Percentiles rank a stretch among this genome's conserved stretches.
phyloP scores from a whole-genome alignment of 208 protist genomes.

The Strigomonas culicis region DNA sequence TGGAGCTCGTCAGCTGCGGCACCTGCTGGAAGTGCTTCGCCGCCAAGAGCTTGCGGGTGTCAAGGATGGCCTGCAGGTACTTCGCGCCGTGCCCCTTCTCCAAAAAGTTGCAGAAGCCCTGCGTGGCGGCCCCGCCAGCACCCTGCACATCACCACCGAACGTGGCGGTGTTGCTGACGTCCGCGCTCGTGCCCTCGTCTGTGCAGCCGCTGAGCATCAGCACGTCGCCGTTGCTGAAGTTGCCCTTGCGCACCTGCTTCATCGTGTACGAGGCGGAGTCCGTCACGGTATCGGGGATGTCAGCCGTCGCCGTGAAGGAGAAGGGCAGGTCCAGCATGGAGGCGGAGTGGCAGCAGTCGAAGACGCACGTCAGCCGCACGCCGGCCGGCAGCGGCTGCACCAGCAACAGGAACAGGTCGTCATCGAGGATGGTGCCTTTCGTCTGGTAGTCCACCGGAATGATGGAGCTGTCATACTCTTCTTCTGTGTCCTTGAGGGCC shows the following conservation, averaged over 20 bases:
- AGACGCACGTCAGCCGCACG: conserved; percentile 87
- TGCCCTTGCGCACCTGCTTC: conserved; percentile 57
- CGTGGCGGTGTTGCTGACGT: conserved; percentile 6
- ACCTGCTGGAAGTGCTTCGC: conserved; percentile 77
- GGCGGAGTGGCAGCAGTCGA: conserved; percentile 94
- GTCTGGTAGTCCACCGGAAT: conserved; percentile 75
- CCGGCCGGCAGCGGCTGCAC: conserved; percentile 67
- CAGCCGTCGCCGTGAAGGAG: conserved; percentile 54
- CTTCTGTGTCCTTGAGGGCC: conserved; percentile 42
- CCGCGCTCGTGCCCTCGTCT: conserved; percentile 83
- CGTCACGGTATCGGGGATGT: conserved; percentile 9
- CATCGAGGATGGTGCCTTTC: conserved; percentile 80
- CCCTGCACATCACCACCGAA: conserved; percentile 32
- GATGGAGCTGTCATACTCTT: conserved; percentile 81
- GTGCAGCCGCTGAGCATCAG: conserved; percentile 89
- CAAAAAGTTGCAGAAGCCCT: conserved; percentile 74
- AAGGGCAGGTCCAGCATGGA: conserved; percentile 89
- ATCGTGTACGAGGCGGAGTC: conserved; percentile 29
- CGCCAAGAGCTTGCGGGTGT: conserved; percentile 69
- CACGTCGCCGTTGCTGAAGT: conserved; percentile 81
- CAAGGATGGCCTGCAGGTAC: conserved; percentile 81
- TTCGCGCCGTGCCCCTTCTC: conserved; percentile 58
- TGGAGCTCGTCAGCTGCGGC: conserved; percentile 88
- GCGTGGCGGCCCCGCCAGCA: conserved; percentile 81
- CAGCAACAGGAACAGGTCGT: conserved; percentile 85